A percentile compares a stretch with the other conserved stretches of the same genome.
Evolutionary conservation across 805 yeast species (phyloP).

Genomic region (Lipomyces spencermartinsiae): DNA sequence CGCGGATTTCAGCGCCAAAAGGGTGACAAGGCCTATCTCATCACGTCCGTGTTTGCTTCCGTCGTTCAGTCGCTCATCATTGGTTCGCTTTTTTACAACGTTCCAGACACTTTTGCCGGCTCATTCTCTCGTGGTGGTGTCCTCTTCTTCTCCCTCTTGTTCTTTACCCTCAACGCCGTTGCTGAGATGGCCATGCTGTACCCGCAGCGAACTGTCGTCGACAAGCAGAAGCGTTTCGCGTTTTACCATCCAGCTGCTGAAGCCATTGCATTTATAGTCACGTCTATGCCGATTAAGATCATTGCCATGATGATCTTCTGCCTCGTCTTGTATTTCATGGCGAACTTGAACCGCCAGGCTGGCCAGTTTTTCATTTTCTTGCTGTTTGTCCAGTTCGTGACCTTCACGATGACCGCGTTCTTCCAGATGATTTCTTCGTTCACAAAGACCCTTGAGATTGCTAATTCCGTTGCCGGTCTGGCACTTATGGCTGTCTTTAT

Average conservation of each 20-base stretch:
- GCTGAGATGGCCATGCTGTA: constrained; percentile 53
- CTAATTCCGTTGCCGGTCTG: constrained; percentile 56
- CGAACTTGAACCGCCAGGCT: constrained; percentile 57
- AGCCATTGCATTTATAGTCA: constrained; percentile 65
- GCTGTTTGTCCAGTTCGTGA: constrained; percentile 52
- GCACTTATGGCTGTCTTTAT: constrained; percentile 51
- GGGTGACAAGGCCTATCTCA: constrained; percentile 62
- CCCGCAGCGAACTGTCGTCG: constrained; percentile 61
- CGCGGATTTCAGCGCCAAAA: constrained; percentile 53
- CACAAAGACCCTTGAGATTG: constrained; percentile 44
- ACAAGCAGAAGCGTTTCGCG: constrained; percentile 64
- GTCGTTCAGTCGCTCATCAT: constrained; percentile 61
- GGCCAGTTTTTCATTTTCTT: constrained; percentile 62
- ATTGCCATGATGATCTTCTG: constrained; percentile 55
- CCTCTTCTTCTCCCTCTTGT: constrained; percentile 61
- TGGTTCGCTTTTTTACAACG: constrained; percentile 66
- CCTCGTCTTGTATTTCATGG: constrained; percentile 59
- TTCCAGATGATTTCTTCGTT: constrained; percentile 53
- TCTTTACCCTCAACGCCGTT: constrained; percentile 54
- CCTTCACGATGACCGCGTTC: constrained; percentile 63
- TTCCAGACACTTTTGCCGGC: constrained; percentile 59
- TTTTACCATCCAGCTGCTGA: constrained; percentile 69
- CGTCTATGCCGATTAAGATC: constrained; percentile 62
- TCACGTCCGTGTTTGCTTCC: constrained; percentile 56
- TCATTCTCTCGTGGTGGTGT: constrained; percentile 70